Base-by-base conservation (phyloP, 2,329 filamentous ascomycete genomes). In the Lecanicillium sp. region DNA sequence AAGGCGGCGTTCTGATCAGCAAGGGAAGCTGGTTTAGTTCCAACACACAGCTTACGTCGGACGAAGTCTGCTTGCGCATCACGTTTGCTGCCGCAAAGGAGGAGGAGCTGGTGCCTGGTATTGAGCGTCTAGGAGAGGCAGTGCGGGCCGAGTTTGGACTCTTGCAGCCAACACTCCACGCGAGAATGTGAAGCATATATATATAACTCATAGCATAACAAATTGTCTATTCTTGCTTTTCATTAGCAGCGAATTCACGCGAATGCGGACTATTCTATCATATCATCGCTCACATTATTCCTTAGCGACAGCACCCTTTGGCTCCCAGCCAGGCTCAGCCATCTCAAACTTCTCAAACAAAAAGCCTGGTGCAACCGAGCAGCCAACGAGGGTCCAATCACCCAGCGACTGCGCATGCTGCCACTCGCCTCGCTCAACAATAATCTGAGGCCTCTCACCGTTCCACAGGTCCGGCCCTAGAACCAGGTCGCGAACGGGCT, bases 1-100 rank as follows among this genome's bases (percentile, higher is more conserved):
- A 77, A 3, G 72, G 81, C 50, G 81, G 84, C 15, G 84, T 87
- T 5, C 68, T 95, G 36, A 68, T 87, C 9, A 85, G 83, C 47
- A 75, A 81, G 36, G 88, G 88, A 2, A 86, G 78, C 37, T 95
- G 87, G 87, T 95, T 94, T 70, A 73, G 76, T 38, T 83, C 86
- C 2, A 79, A 87, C 55, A 69, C 67, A 70, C 31, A 66, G 62
- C 49, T 69, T 64, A 11, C 64, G 65, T 17, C n/a, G n/a, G n/a
- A n/a, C n/a, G 79, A 77, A 29, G 68, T 92, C 61, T 94, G 85
- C 65, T 88, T 94, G 68, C 74, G 88, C 34, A 78, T 84, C 7
- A 95, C 87, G 0, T 95, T 83, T 64, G 87, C 87, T 1, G 81
- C 87, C 29, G 86, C 86, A 3, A 76, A 30, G 5, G 40, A 42